Percentiles rank a stretch among this genome's conserved stretches.
phyloP scores from a whole-genome alignment of 192 early-diverging fungal genomes.

The Chytriomyces confervae region DNA sequence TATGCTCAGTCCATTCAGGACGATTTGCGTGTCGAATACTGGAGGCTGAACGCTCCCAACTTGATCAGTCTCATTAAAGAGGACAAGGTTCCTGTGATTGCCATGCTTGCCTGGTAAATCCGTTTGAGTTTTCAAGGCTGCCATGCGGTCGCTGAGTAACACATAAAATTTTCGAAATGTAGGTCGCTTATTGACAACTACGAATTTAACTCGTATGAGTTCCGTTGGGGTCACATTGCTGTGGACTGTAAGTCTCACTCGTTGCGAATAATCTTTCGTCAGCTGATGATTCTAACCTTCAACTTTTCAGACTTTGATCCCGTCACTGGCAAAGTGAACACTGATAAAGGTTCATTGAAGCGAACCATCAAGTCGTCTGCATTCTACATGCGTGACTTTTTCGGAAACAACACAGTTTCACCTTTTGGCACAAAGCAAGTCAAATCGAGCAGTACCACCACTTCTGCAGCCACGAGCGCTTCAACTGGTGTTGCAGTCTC shows the following conservation, averaged over 20 bases:
- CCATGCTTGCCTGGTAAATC: conserved; percentile 34
- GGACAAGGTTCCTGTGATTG: conserved; percentile 36
- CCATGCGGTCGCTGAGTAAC: no score
- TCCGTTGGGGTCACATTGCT: conserved; percentile 38
- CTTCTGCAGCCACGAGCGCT: background rate
- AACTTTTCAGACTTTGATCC: conserved; percentile 26
- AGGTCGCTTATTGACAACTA: conserved; percentile 40
- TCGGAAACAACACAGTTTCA: conserved; percentile 22
- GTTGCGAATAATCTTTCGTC: background rate
- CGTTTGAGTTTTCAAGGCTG: no score
- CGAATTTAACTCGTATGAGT: conserved; percentile 39
- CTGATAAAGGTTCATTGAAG: conserved; percentile 29
- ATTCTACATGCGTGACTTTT: conserved; percentile 24
- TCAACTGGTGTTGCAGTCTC: background rate
- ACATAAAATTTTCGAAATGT: no score
- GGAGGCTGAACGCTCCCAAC: conserved; percentile 3
- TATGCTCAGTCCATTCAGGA: conserved; percentile 28
- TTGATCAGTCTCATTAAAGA: conserved; percentile 15
- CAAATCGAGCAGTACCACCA: background rate
- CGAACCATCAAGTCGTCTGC: conserved; percentile 13
- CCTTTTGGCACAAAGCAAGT: conserved; percentile 12
- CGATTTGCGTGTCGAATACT: conserved; percentile 27
- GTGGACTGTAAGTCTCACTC: conserved; percentile 25
- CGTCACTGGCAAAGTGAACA: conserved; percentile 27
- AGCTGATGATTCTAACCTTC: background rate